phyloP scores from a whole-genome alignment of 805 yeast genomes.

The Saccharomycopsis sp. region DNA sequence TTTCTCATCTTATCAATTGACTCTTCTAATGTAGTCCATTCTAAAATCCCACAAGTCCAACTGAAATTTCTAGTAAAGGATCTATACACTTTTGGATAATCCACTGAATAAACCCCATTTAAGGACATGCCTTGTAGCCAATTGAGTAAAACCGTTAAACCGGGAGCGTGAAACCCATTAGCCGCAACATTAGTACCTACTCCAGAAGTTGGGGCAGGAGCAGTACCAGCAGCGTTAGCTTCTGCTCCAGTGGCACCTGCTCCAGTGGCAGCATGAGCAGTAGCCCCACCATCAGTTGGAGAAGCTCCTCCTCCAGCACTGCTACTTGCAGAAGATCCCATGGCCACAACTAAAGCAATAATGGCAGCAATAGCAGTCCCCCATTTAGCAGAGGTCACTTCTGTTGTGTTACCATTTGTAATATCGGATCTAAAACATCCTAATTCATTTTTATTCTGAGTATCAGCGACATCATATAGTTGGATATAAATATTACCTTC shows the following conservation, averaged over 20 bases:
- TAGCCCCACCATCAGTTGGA: conserved; percentile 10
- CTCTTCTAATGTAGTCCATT: conserved; percentile 23
- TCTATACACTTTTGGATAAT: conserved; percentile 24
- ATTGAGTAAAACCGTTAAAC: conserved; percentile 21
- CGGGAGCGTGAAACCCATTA: conserved; percentile 20
- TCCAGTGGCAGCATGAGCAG: conserved; percentile 15
- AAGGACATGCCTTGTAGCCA: conserved; percentile 25
- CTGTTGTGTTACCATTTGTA: conserved; percentile 24
- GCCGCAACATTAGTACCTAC: conserved; percentile 19
- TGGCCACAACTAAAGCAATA: conserved; percentile 20
- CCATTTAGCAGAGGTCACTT: conserved; percentile 20
- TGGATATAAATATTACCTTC: conserved; percentile 23
- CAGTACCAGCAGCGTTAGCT: conserved; percentile 16
- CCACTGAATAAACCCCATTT: conserved; percentile 24
- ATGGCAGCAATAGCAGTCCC: conserved; percentile 24
- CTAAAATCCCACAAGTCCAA: conserved; percentile 24
- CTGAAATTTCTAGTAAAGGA: conserved; percentile 24
- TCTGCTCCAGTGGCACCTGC: conserved; percentile 14
- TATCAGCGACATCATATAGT: conserved; percentile 9
- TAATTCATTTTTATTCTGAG: conserved; percentile 1
- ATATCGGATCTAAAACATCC: conserved; percentile 21
- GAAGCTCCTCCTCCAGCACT: conserved; percentile 12
- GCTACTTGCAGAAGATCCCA: conserved; percentile 17
- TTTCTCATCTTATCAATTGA: conserved; percentile 23
- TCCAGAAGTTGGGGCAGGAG: conserved; percentile 17